A percentile compares a stretch with the other conserved stretches of the same genome.
Conservation (phyloP, 1,284 basidiomycete species). For the Crucibulum parvulum region DNA sequence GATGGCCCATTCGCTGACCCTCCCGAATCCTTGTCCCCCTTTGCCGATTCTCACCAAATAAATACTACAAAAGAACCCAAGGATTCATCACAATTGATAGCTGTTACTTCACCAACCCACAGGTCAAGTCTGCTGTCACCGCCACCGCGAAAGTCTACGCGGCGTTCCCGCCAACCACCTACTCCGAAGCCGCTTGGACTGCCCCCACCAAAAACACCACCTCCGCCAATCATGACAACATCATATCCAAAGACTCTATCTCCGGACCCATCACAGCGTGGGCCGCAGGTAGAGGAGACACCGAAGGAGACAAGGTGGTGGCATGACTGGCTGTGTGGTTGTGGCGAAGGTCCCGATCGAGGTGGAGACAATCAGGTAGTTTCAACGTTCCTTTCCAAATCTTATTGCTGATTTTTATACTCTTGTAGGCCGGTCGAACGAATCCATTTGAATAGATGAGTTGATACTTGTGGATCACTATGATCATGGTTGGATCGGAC, state of each 20-base stretch:
- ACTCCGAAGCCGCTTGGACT: constrained; percentile 64
- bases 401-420: neutral
- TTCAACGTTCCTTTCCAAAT: neutral
- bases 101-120: constrained; percentile 1
- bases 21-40: constrained; percentile 52
- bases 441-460: constrained; percentile 71
- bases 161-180: constrained; percentile 30
- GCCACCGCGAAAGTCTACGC: constrained; percentile 11
- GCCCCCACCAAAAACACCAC: constrained; percentile 63
- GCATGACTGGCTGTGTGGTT: constrained; percentile 86
- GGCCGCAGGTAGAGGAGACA: constrained; percentile 25
- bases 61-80: constrained; percentile 10
- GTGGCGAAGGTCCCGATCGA: constrained; percentile 70
- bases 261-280: constrained; percentile 23
- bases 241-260: constrained; percentile 50
- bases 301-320: constrained; percentile 65
- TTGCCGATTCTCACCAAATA: constrained; percentile 43
- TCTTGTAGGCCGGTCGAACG: constrained; percentile 68
- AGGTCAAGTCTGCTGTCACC: constrained; percentile 1
- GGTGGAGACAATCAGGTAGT: constrained; percentile 75
- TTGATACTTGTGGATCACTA: neutral
- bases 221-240: constrained; percentile 48
- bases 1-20: constrained; percentile 62
- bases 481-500: neutral
- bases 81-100: constrained; percentile 1